Evolutionary conservation across 169 alveolate species (phyloP), one percentile per base, ranked within the genome.

Genomic region (Toxoplasma gondii): DNA sequence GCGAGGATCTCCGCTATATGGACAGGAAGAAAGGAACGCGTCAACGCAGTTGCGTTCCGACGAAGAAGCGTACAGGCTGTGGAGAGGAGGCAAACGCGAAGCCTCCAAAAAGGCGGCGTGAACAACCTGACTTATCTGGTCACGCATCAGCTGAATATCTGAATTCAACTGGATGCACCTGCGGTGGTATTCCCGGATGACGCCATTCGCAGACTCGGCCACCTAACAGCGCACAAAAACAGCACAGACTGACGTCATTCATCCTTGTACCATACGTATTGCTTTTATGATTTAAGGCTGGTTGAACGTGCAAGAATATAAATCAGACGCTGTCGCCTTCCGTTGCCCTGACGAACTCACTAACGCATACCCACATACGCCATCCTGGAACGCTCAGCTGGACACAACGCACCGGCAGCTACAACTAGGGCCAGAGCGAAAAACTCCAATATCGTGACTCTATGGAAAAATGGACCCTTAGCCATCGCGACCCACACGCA

Each of bases 91-190:
- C 34, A 67, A 36, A 22, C 90, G 54, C 38, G 69, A 41, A 49
- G 41, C 67, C 4, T 24, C 38, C 69, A 82, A 36, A 24, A 82
- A 31, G 10, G 90, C n/a, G 17, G 27, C 41, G 41, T 82, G 67
- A 16, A 82, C 39, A 7, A 82, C 64, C 22, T 24, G 90, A 82
- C 41, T 7, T 64, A 92, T 92, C 1, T 67, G 45, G 67, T 92
- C 95, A 24, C 81, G 78, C 58, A 92, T 78, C 41, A 92, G 82
- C 82, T 92, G 95, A 0, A 92, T 45, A 39, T 44, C 88, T 24
- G 88, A 91, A 45, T 92, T 92, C 90, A 92, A 88, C n/a, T 64
- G 83, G n/a, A 92, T 34, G 69, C 95, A 92, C 43, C 88, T 88
- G 17, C 84, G 92, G 82, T 92, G 95, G 69, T 92, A 92, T 36